Evolutionary conservation across 169 alveolate species (phyloP), one percentile per base, ranked within the genome.

Genomic region (Plasmodium gonderi): DNA sequence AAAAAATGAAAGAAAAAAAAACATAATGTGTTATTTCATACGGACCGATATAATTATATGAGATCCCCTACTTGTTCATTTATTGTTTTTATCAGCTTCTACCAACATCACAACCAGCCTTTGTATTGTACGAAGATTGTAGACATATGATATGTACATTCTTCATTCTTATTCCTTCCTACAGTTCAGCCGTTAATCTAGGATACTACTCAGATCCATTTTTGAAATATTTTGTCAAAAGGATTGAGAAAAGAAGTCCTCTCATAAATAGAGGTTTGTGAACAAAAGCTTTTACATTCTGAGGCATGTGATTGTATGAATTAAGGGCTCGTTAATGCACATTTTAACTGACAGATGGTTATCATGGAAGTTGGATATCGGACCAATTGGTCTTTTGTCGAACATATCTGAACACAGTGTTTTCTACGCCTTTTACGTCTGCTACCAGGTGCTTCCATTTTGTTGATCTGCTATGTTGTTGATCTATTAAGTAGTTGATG

Each of bases 201-300:
- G 95, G 95, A 38, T 91, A 91, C 47, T 91, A 79, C 81, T 14
- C 33, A 51, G 95, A 91, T 33, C 92, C 91, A 20, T 91, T 47
- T 14, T 79, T 91, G 89, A 69, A 80, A 79, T 54, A 81, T 65
- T 91, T 91, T 72, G 87, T 79, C 42, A 64, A 87, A 68, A 78
- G 60, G 47, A 54, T 38, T 11, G 87, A 82, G 79, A 78, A 49
- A 23, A 45, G 95, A 44, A 76, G 87, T 20, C 95, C 95, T 6
- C 60, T 91, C 51, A 91, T 91, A 76, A 91, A 91, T 79, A 91
- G 95, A 60, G 95, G 94, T 89, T 29, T 23, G 49, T 40, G 72
- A 8, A 74, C 6, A 67, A 80, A 33, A 80, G 38, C 72, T 6
- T 65, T 64, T 79, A 26, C 31, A 14, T 29, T 78, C n/a, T 5